These are phyloP conservation scores for Neoboletus magnificus DNA, from an alignment of 768 basidiomycete genomes.

Conservation along the genomic window DNA sequence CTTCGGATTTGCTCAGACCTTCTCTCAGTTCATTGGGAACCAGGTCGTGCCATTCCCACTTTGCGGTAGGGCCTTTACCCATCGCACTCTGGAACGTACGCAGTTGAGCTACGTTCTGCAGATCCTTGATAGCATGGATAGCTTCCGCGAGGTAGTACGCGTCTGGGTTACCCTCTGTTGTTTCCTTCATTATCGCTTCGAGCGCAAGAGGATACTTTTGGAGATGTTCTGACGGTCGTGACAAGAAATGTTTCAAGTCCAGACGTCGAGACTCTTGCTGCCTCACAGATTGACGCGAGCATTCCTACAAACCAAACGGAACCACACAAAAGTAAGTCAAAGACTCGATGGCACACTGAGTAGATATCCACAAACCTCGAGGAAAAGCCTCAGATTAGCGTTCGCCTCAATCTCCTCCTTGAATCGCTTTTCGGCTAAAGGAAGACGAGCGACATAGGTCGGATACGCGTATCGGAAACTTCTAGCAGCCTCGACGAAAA, in stretches of 20 bases:
- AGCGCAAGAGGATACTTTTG: constrained; percentile 74
- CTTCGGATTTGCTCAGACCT: constrained; percentile 65
- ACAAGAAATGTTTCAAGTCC: constrained; percentile 61
- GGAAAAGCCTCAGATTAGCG: constrained; percentile 74
- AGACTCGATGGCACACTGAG: too few species aligned
- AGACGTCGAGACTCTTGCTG: constrained; percentile 56
- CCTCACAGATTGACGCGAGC: constrained; percentile 44
- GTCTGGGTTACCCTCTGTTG: constrained; percentile 76
- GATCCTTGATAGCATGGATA: constrained; percentile 74
- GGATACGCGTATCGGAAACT: constrained; percentile 89
- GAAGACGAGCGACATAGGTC: constrained; percentile 79
- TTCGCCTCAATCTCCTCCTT: constrained; percentile 85
- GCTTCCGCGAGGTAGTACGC: constrained; percentile 81
- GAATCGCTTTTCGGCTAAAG: constrained; percentile 79
- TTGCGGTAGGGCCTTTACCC: constrained; percentile 73
- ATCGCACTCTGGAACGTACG: constrained; percentile 89
- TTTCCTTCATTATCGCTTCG: constrained; percentile 84
- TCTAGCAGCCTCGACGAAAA: constrained; percentile 82
- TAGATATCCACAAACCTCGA: constrained; percentile 57
- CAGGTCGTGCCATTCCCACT: constrained; percentile 90
- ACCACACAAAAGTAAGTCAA: constrained; percentile 1
- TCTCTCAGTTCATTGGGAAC: constrained; percentile 65
- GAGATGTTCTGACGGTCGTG: constrained; percentile 59
- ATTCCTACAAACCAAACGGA: constrained; percentile 13
- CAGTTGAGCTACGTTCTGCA: constrained; percentile 79